phyloP scores from a whole-genome alignment of 2,329 filamentous ascomycete genomes.

The Myriangium duriaei region DNA sequence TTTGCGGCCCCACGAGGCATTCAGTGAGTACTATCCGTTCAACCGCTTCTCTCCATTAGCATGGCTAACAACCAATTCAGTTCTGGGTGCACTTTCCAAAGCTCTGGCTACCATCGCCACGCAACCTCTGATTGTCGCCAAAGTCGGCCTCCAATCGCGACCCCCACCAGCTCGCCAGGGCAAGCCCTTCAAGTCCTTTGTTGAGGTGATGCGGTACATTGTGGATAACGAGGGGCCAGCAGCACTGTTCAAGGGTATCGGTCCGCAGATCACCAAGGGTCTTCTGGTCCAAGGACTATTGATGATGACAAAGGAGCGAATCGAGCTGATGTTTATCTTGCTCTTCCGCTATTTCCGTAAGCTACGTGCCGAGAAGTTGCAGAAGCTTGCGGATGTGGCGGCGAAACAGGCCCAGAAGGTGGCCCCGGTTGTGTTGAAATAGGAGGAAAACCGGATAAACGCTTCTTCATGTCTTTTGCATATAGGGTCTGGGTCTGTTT shows the following conservation, averaged over 20 bases:
- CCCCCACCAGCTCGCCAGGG: constrained; percentile 73
- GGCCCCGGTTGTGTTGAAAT: constrained; percentile 36
- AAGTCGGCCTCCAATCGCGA: constrained; percentile 89
- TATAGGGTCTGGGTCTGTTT: background rate
- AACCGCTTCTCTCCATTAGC: background rate
- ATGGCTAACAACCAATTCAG: constrained; percentile 24
- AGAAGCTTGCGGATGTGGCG: constrained; percentile 52
- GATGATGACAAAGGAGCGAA: constrained; percentile 98
- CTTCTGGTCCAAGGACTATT: constrained; percentile 86
- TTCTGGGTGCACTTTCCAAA: constrained; percentile 88
- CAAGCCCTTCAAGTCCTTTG: constrained; percentile 84
- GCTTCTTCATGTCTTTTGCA: background rate
- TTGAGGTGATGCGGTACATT: constrained; percentile 92
- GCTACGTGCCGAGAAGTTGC: constrained; percentile 56
- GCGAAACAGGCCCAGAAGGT: constrained; percentile 44
- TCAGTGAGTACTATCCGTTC: constrained; percentile 50
- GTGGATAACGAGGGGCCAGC: constrained; percentile 70
- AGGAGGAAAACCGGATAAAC: constrained; percentile 11
- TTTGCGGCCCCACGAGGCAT: constrained; percentile 76
- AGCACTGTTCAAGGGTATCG: constrained; percentile 94
- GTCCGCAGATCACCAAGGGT: constrained; percentile 84
- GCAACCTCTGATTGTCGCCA: constrained; percentile 92
- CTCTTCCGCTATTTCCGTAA: constrained; percentile 71
- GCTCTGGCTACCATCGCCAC: constrained; percentile 81
- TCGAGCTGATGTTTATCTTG: constrained; percentile 78